These are phyloP conservation scores for Pezicula carpinea DNA, from an alignment of 2,329 filamentous ascomycete species.

Conservation along the genomic window DNA sequence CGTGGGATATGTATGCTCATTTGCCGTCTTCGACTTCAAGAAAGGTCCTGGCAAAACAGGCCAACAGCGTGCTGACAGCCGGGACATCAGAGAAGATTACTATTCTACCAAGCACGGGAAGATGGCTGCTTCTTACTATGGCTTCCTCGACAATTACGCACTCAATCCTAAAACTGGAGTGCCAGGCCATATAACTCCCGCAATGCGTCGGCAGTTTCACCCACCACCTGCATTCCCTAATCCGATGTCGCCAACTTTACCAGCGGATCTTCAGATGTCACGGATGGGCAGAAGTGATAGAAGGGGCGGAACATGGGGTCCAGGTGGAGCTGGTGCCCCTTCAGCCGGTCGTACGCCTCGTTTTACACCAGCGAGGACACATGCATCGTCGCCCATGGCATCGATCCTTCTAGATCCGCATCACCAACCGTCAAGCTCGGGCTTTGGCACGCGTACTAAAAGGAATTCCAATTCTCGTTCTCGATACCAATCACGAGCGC, in stretches of 20 bases:
- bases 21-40: conserved; percentile 96
- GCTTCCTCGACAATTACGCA: conserved; percentile 89
- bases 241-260: conserved; percentile 57
- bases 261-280: conserved; percentile 50
- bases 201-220: conserved; percentile 58
- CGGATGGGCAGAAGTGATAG: conserved; percentile 41
- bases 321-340: conserved; percentile 23
- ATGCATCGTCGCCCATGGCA: conserved; percentile 57
- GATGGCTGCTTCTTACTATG: conserved; percentile 96
- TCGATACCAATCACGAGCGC: conserved; percentile 42
- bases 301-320: conserved; percentile 37
- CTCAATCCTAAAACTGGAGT: conserved; percentile 66
- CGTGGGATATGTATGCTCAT: conserved; percentile 92
- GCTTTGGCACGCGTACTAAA: conserved; percentile 40
- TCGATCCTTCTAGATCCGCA: conserved; percentile 72
- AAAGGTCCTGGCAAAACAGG: conserved; percentile 60
- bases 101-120: conserved; percentile 95
- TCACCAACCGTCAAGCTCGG: conserved; percentile 59
- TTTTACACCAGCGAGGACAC: conserved; percentile 33
- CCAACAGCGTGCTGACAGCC: conserved; percentile 30
- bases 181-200: conserved; percentile 54
- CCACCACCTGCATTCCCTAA: conserved; percentile 73
- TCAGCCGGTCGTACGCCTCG: conserved; percentile 37
- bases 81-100: conserved; percentile 78
- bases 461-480: conserved; percentile 38